Base-by-base conservation (phyloP, 2,329 filamentous ascomycete species). In the Diplodia scrobiculata region DNA sequence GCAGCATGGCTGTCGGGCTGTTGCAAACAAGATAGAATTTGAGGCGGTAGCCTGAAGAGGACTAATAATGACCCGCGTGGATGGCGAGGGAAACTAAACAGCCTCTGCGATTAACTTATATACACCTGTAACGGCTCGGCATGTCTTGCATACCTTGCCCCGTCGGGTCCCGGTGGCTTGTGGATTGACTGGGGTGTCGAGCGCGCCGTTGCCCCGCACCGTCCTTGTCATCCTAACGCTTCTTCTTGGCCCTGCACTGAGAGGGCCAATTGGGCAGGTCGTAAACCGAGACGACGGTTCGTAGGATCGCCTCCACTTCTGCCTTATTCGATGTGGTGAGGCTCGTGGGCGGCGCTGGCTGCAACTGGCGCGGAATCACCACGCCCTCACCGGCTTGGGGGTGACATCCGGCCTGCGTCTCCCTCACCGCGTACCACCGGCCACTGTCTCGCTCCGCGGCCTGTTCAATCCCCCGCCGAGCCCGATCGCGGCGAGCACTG, bases 31-130 rank as follows among this genome's bases (percentile, higher is more conserved):
- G 17, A 32, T 10, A 13, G 21, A 10, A 14, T 17, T 21, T 3
- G 13, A 29, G 36, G 36, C 38, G 38, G 17, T 7, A 21, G 10
- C 41, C 36, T 21, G 25, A 60, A 48, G 41, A 50, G 21, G 58
- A 32, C 58, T 27, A 50, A 36, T 27, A 50, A 36, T 25, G 55
- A 25, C 38, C n/a, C 13, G 38, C 21, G 55, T 48, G 3, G 45
- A 50, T 51, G 41, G 55, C 25, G 38, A 47, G n/a, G 25, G 45
- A 58, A 62, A 62, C 45, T 45, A 62, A 50, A 27, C 45, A 45
- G 45, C 27, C 58, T 62, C 41, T 50, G 58, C 3, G 27, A 62
- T 62, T 62, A n/a, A 19, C 58, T 62, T 62, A 62, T 62, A 62
- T 62, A 62, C 45, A 36, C 5, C 27, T 19, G 29, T n/a, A 36